A percentile compares a stretch with the other conserved stretches of the same genome.
Evolutionary conservation across 805 yeast species (phyloP).

Genomic region (Starmerella sp.): DNA sequence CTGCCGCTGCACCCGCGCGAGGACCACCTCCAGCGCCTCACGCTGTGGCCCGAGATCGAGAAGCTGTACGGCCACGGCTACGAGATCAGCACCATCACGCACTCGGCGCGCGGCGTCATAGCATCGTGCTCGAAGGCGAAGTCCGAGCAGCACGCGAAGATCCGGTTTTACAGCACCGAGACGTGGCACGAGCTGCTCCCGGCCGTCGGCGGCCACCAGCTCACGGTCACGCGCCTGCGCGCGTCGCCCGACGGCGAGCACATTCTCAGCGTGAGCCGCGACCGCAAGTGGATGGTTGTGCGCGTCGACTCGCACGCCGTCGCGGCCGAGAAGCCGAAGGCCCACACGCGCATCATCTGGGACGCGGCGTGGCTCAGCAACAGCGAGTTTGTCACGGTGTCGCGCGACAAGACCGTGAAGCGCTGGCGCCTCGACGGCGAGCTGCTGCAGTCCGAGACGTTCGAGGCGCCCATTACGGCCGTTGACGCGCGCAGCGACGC

Average conservation of each 20-base stretch:
- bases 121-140: conserved; percentile 93
- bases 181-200: conserved; percentile 52
- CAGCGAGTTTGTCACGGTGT: conserved; percentile 59
- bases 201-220: conserved; percentile 40
- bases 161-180: conserved; percentile 55
- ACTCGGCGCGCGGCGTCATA: conserved; percentile 49
- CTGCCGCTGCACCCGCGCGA: conserved; percentile 65
- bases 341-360: conserved; percentile 90
- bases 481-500: conserved; percentile 7
- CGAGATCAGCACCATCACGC: conserved; percentile 72
- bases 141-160: conserved; percentile 69
- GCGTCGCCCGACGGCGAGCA: conserved; percentile 60
- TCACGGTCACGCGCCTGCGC: conserved; percentile 74
- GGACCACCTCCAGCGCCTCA: conserved; percentile 80
- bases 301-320: conserved; percentile 27
- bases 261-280: conserved; percentile 74
- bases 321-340: conserved; percentile 43
- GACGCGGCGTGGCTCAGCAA: conserved; percentile 68
- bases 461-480: conserved; percentile 21
- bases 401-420: conserved; percentile 73
- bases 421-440: conserved; percentile 24
- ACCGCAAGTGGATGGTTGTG: conserved; percentile 77
- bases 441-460: conserved; percentile 10
- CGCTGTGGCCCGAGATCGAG: conserved; percentile 91
- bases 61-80: conserved; percentile 96